Conservation (phyloP, 1,284 basidiomycete genomes). For the Gymnopus androsaceus region DNA sequence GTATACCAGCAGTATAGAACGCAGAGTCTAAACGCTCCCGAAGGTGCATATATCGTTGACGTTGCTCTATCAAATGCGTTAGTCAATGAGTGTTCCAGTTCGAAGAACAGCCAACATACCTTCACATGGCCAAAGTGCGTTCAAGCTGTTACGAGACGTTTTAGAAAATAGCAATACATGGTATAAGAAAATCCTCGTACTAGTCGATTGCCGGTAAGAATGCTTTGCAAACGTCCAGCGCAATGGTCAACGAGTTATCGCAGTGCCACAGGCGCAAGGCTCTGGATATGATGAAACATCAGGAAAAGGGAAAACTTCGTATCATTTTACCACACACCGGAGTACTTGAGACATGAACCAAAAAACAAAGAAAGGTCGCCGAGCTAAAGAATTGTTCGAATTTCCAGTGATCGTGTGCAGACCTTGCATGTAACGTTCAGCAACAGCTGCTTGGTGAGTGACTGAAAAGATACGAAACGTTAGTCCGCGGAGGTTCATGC, state of each 20-base stretch:
- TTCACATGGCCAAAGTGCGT: constrained; percentile 66
- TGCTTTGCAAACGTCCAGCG: constrained; percentile 66
- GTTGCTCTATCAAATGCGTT: constrained; percentile 48
- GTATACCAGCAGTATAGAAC: constrained; percentile 51
- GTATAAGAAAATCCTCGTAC: constrained; percentile 27
- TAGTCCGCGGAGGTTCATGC: constrained; percentile 13
- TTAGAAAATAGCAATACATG: not conserved
- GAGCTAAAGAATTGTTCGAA: constrained; percentile 50
- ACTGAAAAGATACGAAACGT: constrained; percentile 51
- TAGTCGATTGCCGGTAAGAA: constrained; percentile 66
- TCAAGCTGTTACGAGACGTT: constrained; percentile 38
- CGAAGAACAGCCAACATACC: constrained; percentile 39
- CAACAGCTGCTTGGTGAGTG: constrained; percentile 61
- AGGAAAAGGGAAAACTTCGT: not conserved
- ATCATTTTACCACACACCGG: constrained; percentile 42
- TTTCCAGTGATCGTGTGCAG: constrained; percentile 66
- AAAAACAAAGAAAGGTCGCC: constrained; percentile 70
- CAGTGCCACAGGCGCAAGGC: constrained; percentile 62
- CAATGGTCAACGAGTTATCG: constrained; percentile 60
- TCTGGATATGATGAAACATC: constrained; percentile 34
- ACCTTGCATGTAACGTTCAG: constrained; percentile 59
- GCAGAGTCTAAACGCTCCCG: constrained; percentile 48
- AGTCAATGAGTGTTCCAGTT: not conserved
- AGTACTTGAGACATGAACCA: constrained; percentile 78
- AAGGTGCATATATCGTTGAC: constrained; percentile 47